These are phyloP conservation scores for Iris pallida DNA, from an alignment of 116 monocot genomes.

Conservation along the genomic window DNA sequence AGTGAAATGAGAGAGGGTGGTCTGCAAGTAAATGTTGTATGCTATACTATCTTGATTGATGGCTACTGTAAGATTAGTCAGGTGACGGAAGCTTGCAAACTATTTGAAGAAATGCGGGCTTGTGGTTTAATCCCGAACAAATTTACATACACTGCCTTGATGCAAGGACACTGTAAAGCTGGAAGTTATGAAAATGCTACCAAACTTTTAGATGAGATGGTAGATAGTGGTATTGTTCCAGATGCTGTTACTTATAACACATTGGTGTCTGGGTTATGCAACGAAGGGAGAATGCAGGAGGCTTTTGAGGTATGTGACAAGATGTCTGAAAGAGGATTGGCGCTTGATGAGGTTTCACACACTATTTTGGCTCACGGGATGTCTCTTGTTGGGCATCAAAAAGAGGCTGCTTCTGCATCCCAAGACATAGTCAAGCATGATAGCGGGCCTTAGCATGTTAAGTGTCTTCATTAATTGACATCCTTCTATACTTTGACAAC, in stretches of 20 bases:
- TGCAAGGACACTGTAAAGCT: constrained; percentile 55
- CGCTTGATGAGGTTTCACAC: constrained; percentile 24
- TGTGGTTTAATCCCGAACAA: constrained; percentile 49
- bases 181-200: constrained; percentile 49
- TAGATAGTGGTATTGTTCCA: constrained; percentile 35
- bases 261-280: constrained; percentile 41
- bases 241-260: constrained; percentile 50
- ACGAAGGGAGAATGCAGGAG: constrained; percentile 28
- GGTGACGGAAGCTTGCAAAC: constrained; percentile 34
- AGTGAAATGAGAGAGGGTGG: constrained; percentile 41
- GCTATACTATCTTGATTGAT: constrained; percentile 60
- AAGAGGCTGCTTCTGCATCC: not conserved
- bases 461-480: not conserved
- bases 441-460: not conserved
- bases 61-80: constrained; percentile 52
- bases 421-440: not conserved
- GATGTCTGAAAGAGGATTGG: constrained; percentile 24
- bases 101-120: constrained; percentile 44
- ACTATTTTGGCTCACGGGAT: constrained; percentile 11
- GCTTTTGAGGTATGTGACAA: constrained; percentile 29
- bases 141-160: constrained; percentile 63
- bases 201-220: constrained; percentile 59
- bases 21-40: constrained; percentile 55
- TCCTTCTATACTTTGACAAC: not conserved
- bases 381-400: constrained; percentile 4